A percentile compares a stretch with the other conserved stretches of the same genome.
Conservation (phyloP, 768 basidiomycete species). For the Leccinum ochraceum region DNA sequence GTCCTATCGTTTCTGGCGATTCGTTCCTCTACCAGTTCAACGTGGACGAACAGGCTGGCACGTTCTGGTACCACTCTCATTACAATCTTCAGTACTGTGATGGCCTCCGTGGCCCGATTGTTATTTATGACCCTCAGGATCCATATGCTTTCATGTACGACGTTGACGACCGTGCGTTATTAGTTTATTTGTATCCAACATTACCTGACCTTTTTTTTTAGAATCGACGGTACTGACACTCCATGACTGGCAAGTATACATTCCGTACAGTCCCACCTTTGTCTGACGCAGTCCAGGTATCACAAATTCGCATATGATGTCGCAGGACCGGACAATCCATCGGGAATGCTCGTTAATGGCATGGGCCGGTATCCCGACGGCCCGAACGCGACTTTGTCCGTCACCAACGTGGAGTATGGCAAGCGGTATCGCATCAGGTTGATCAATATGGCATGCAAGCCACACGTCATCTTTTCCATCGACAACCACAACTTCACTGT, state of each 20-base stretch:
- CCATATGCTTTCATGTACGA: conserved; percentile 34
- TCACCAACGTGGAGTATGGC: conserved; percentile 36
- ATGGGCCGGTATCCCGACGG: conserved; percentile 38
- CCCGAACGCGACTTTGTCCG: conserved; percentile 33
- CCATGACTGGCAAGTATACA: conserved; percentile 37
- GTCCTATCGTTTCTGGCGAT: conserved; percentile 41
- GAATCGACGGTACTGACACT: conserved; percentile 42
- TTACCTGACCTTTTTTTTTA: conserved; percentile 12
- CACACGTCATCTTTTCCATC: conserved; percentile 44
- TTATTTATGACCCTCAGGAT: conserved; percentile 45
- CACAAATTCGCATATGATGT: conserved; percentile 24
- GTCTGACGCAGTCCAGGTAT: conserved; percentile 16
- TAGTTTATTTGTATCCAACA: not conserved
- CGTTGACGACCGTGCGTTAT: conserved; percentile 35
- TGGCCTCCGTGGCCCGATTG: conserved; percentile 49
- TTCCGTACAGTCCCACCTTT: not conserved
- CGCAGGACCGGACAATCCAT: conserved; percentile 10
- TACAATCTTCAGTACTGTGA: conserved; percentile 56
- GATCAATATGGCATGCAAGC: conserved; percentile 47
- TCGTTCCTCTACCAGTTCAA: conserved; percentile 42
- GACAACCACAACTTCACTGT: conserved; percentile 46
- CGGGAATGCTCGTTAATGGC: conserved; percentile 41
- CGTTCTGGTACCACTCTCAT: conserved; percentile 53
- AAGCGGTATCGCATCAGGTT: conserved; percentile 42
- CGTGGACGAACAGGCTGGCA: conserved; percentile 31